Evolutionary conservation across 495 filamentous ascomycete genomes (phyloP).

Genomic region (Tuber indicum): DNA sequence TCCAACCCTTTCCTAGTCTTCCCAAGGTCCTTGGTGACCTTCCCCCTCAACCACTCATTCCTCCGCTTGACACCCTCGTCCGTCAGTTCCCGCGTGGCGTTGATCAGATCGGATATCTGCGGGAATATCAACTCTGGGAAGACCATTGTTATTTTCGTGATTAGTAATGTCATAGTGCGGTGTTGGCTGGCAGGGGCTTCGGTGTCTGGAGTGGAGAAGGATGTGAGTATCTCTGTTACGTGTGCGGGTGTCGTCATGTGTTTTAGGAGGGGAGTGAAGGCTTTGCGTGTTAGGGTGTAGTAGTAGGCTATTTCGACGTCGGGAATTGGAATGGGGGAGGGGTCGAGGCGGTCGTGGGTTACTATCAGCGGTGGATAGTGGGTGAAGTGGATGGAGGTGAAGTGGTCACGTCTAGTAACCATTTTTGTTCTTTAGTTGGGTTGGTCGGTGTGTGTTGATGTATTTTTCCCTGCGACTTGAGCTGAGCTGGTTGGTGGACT

Average conservation of each 20-base stretch:
- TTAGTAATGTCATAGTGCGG: not conserved
- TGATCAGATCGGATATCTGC: not conserved
- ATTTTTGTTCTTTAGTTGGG: not conserved
- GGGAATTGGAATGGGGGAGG: not conserved
- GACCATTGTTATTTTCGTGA: not conserved
- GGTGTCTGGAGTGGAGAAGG: not conserved
- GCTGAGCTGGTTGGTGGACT: not conserved
- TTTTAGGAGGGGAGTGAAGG: not conserved
- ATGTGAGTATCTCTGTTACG: not conserved
- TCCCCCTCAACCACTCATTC: not conserved
- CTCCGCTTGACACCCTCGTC: not conserved
- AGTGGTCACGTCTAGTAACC: not conserved
- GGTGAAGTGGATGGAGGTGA: conserved; percentile 3
- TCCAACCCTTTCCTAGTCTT: not conserved
- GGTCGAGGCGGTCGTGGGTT: not conserved
- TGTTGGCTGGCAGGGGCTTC: not conserved
- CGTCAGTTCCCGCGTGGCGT: not conserved
- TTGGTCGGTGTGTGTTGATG: not conserved
- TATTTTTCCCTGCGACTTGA: no score
- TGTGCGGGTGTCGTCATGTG: not conserved
- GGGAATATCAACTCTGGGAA: conserved; percentile 1
- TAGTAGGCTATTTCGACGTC: not conserved
- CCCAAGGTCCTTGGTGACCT: not conserved
- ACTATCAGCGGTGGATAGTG: not conserved
- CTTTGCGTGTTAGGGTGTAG: not conserved